phyloP scores from a whole-genome alignment of 1,284 basidiomycete genomes.

The Rhodotorula sp. region DNA sequence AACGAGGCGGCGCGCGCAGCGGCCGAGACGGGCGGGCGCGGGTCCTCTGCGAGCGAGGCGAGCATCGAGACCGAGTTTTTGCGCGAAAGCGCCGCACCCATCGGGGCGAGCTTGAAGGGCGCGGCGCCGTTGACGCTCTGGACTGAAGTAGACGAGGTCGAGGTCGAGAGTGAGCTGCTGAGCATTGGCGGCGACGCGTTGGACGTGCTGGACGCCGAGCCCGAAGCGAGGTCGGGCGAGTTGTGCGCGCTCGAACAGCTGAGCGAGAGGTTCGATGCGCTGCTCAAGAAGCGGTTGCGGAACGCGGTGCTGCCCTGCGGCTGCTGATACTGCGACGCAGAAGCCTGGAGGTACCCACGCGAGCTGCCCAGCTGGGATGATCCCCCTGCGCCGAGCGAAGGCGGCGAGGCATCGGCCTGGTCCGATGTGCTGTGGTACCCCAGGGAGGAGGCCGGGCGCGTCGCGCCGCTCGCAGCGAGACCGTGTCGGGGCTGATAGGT shows the following conservation, averaged over 20 bases:
- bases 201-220: not conserved
- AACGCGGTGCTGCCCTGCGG: conserved; percentile 32
- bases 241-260: conserved; percentile 1
- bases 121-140: not conserved
- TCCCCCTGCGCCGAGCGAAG: not conserved
- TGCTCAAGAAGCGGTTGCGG: conserved; percentile 33
- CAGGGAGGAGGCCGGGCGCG: conserved; percentile 8
- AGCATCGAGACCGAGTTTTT: conserved; percentile 28
- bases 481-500: conserved; percentile 6
- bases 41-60: conserved; percentile 3
- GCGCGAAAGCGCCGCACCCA: conserved; percentile 12
- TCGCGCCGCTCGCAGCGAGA: not conserved
- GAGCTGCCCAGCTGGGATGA: not conserved
- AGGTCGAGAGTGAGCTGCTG: not conserved
- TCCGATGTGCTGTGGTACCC: conserved; percentile 3
- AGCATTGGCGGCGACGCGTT: not conserved
- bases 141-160: not conserved
- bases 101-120: conserved; percentile 18
- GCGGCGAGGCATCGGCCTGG: conserved; percentile 8
- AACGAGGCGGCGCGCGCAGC: not conserved
- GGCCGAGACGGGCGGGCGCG: not conserved
- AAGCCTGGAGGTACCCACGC: not conserved
- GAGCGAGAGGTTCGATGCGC: conserved; percentile 6
- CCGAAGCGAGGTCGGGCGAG: conserved; percentile 27
- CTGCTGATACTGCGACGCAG: not conserved